phyloP scores from a whole-genome alignment of 176 grass and related monocot genomes.

The Eragrostis nindensis region DNA sequence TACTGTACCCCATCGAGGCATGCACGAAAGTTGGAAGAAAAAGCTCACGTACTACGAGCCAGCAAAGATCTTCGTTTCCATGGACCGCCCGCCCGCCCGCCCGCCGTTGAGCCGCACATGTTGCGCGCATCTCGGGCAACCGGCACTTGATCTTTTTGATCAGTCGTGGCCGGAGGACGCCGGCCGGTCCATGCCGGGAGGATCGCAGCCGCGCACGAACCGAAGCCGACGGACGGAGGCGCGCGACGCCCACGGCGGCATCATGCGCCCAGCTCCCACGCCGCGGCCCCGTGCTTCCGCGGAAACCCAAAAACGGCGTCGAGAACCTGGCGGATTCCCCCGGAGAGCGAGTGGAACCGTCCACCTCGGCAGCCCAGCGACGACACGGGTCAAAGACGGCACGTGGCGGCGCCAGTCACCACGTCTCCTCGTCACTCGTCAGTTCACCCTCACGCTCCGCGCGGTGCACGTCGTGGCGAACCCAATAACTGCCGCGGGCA shows the following conservation, averaged over 20 bases:
- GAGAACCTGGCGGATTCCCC: not conserved
- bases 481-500: constrained; percentile 6
- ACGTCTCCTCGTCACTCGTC: not conserved
- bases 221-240: too few species aligned
- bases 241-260: too few species aligned
- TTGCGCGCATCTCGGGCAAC: not conserved
- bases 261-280: not conserved
- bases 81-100: too few species aligned
- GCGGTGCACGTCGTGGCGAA: not conserved
- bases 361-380: not conserved
- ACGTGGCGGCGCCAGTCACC: not conserved
- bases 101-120: too few species aligned
- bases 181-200: too few species aligned
- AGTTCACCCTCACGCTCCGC: not conserved
- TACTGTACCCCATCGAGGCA: not conserved
- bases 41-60: too few species aligned
- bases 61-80: too few species aligned
- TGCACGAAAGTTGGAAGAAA: too few species aligned
- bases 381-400: not conserved
- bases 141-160: not conserved
- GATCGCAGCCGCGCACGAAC: too few species aligned
- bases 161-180: too few species aligned
- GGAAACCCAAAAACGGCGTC: not conserved
- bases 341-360: not conserved
- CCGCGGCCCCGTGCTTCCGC: not conserved